Base-by-base conservation (phyloP, 306 rosid species). In the Casuarina equisetifolia region DNA sequence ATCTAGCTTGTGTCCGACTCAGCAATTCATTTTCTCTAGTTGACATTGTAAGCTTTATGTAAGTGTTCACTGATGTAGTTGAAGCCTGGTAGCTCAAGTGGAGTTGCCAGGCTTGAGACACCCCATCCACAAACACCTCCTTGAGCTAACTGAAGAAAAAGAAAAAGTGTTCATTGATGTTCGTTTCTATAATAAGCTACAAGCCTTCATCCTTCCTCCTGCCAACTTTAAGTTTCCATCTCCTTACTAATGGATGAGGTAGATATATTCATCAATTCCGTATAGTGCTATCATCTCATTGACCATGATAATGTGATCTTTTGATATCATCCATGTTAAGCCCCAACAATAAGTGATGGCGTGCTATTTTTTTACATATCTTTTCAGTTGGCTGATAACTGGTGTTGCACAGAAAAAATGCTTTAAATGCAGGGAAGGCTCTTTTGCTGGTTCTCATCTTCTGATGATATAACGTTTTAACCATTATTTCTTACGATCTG, bases 331-430 rank as follows among this genome's bases (percentile, higher is more conserved):
- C 13, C 20, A 20, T 58, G 64, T 58, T 39, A 58, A 25, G 35
- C 15, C 46, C 44, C 20, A 39, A 38, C 44, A 38, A 38, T 38
- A 62, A 63, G 69, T 35, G 6, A 63, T 2, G 11, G 2, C 2
- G 0, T 63, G 0, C 36, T 57, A 1, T 2, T 7, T 57, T 20
- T 57, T 6, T 57, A 7, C 8, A 57, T 20, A 1, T 19, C 35
- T 38, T 64, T 16, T 67, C 79, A 73, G 45, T 36, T 39, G 55
- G 42, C 45, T 25, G 25, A 50, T 6, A 15, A 39, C 79, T 64
- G 17, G 10, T 7, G 64, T n/a, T 58, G n/a, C 20, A 19, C 52
- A 51, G 70, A 19, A 48, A 9, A 17, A 13, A 58, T 48, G 25
- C 39, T 62, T 75, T 62, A 9, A 32, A 10, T 38, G 17, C 15